Evolutionary conservation across 2,329 filamentous ascomycete species (phyloP).

Genomic region (Aureobasidium sp.): DNA sequence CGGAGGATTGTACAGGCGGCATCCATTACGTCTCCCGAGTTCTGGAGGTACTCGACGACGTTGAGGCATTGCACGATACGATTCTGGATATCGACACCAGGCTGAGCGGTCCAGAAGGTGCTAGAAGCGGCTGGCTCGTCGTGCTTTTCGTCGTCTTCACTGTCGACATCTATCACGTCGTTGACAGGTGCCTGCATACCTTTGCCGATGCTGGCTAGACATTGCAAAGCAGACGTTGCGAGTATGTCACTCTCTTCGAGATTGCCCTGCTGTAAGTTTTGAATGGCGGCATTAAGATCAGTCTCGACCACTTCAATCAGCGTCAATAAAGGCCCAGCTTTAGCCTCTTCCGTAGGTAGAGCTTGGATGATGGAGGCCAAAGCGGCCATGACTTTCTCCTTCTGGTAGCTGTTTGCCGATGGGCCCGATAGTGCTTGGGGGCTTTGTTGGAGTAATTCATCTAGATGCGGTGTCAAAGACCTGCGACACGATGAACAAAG

Average conservation of each 20-base stretch:
- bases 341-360: conserved; percentile 51
- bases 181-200: conserved; percentile 65
- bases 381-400: conserved; percentile 66
- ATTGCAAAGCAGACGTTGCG: conserved; percentile 54
- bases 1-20: conserved; percentile 64
- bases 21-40: conserved; percentile 62
- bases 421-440: conserved; percentile 52
- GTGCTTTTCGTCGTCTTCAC: conserved; percentile 32
- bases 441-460: conserved; percentile 66
- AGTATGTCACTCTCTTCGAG: conserved; percentile 37
- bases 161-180: conserved; percentile 59
- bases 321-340: conserved; percentile 48
- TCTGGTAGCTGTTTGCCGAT: conserved; percentile 61
- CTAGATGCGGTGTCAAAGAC: conserved; percentile 59
- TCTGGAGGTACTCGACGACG: conserved; percentile 48
- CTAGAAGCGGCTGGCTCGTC: conserved; percentile 22
- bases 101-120: conserved; percentile 44
- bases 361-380: conserved; percentile 72
- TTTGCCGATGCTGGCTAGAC: conserved; percentile 62
- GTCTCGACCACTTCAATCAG: conserved; percentile 56
- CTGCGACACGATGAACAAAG: conserved; percentile 70
- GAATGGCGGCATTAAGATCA: conserved; percentile 47
- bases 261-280: conserved; percentile 29
- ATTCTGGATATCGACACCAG: conserved; percentile 45
- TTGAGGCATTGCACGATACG: conserved; percentile 47